Conservation (phyloP, 2,329 filamentous ascomycete species). For the Fusarium pininemorale region DNA sequence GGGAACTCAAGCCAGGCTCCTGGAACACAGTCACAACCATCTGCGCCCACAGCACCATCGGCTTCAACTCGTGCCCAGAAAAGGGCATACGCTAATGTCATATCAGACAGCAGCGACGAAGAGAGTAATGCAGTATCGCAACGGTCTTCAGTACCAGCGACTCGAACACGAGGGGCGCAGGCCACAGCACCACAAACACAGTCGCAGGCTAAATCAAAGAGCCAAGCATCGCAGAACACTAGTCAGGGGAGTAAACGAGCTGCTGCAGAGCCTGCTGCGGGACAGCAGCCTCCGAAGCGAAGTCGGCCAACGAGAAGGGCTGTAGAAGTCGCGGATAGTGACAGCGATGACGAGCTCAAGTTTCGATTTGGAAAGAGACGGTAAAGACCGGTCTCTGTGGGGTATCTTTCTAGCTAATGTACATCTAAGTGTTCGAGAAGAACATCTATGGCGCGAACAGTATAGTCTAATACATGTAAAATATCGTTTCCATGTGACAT, state of each 20-base stretch:
- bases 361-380: conserved; percentile 65
- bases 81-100: conserved; percentile 38
- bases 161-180: conserved; percentile 38
- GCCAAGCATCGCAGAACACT: conserved; percentile 40
- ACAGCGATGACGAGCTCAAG: conserved; percentile 66
- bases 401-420: conserved; percentile 46
- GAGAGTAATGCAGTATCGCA: conserved; percentile 33
- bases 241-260: conserved; percentile 48
- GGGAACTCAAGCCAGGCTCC: conserved; percentile 42
- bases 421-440: conserved; percentile 34
- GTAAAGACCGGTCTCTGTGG: conserved; percentile 43
- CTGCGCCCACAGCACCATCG: conserved; percentile 15
- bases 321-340: conserved; percentile 50
- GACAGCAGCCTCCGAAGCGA: conserved; percentile 46
- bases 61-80: conserved; percentile 19
- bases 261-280: conserved; percentile 43
- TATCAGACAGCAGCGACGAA: conserved; percentile 52
- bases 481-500: neutral
- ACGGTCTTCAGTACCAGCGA: conserved; percentile 7
- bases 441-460: conserved; percentile 22
- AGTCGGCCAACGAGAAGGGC: conserved; percentile 48
- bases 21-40: conserved; percentile 26
- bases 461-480: conserved; percentile 9
- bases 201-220: conserved; percentile 44
- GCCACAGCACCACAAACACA: conserved; percentile 41